Conservation (phyloP, 2,329 filamentous ascomycete genomes). For the Cercospora sojina region DNA sequence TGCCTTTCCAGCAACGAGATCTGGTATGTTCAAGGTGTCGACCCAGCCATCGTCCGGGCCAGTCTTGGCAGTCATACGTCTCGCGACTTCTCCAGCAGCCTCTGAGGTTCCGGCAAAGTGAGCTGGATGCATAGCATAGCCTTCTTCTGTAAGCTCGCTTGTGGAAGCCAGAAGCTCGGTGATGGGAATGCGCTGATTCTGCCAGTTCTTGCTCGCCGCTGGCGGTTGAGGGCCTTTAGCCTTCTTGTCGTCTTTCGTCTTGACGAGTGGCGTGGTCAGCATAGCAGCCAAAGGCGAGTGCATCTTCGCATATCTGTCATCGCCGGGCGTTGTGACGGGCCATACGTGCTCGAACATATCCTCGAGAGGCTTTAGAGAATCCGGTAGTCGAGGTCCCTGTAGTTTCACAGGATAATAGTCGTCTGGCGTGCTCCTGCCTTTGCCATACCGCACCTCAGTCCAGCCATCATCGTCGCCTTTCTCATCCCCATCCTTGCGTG, state of each 20-base stretch:
- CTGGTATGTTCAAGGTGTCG: slow-evolving; percentile 65
- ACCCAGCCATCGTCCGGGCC: slow-evolving; percentile 70
- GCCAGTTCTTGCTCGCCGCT: slow-evolving; percentile 64
- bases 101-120: slow-evolving; percentile 50
- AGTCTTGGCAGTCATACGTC: slow-evolving; percentile 46
- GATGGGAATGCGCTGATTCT: slow-evolving; percentile 75
- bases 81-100: slow-evolving; percentile 43
- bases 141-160: slow-evolving; percentile 76
- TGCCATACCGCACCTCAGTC: slow-evolving; percentile 22
- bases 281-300: slow-evolving; percentile 86
- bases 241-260: slow-evolving; percentile 65
- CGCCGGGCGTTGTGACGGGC: slow-evolving; percentile 84
- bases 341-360: slow-evolving; percentile 85
- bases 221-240: slow-evolving; percentile 61
- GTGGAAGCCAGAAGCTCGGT: slow-evolving; percentile 72
- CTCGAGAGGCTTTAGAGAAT: slow-evolving; percentile 60
- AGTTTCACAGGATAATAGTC: slow-evolving; percentile 52
- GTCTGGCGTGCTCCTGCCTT: slow-evolving; percentile 45
- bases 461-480: slow-evolving; percentile 20
- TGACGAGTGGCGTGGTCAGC: slow-evolving; percentile 70
- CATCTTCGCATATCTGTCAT: slow-evolving; percentile 75
- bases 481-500: neutral
- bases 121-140: slow-evolving; percentile 80
- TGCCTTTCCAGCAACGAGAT: slow-evolving; percentile 64
- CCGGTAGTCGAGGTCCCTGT: slow-evolving; percentile 43